Evolutionary conservation across 2,329 filamentous ascomycete species (phyloP), one percentile per base, ranked within the genome.

Genomic region (Pseudogymnoascus sp.): DNA sequence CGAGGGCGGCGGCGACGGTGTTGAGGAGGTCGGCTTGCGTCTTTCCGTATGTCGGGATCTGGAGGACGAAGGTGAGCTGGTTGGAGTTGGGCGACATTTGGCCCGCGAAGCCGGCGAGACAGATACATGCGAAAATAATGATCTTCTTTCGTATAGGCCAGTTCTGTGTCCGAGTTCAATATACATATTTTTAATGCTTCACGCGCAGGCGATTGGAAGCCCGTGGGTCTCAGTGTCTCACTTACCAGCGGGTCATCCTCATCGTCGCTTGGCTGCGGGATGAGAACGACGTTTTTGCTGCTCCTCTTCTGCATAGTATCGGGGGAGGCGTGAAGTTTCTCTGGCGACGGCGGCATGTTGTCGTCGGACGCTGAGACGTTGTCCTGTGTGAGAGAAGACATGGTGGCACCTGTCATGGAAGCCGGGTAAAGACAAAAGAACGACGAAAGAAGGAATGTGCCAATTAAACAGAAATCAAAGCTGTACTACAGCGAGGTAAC

Each of bases 181-280:
- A 56, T 56, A 34, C n/a, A 34, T n/a, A 18, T 34, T 8, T 5
- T 34, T n/a, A 18, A 34, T 7, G 46, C 46, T 31, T 31, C 25
- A 53, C 8, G 25, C 25, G 46, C 23, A 53, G 23, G 8, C 46
- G 14, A 53, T 53, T 53, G 28, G 49, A 56, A 34, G 49, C 7
- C 49, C 9, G 28, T 53, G 4, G 46, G n/a, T 53, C 23, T n/a
- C 21, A n/a, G 21, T 31, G 23, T 31, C 25, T 34, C 49, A 56
- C 65, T 65, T 65, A 70, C 69, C 11, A 82, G 73, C 5, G 80
- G 80, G 66, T 82, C 80, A 64, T 80, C 77, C 3, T 78, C 72
- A 64, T 81, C 76, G 43, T 76, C 74, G 21, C 77, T 78, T 0
- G 80, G 80, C 59, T 77, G 75, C 6, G 80, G 80, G n/a, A 81